These are phyloP conservation scores for Hortiboletus flavorubellus DNA, from an alignment of 768 basidiomycete species.

Conservation along the genomic window DNA sequence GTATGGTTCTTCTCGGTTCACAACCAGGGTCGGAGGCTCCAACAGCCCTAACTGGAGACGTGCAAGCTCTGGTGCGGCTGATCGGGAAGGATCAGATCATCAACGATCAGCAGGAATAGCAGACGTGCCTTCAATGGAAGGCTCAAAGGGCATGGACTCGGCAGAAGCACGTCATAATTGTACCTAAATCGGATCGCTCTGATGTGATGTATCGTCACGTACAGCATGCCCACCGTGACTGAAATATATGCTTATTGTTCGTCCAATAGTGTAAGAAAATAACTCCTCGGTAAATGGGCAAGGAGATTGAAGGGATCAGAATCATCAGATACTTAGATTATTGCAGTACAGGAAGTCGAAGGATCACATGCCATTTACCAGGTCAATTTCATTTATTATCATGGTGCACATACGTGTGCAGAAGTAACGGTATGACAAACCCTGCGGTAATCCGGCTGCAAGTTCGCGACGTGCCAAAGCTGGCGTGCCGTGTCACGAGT, in stretches of 20 bases:
- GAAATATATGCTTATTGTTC: conserved; percentile 21
- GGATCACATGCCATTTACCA: conserved; percentile 6
- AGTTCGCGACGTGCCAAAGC: conserved; percentile 1
- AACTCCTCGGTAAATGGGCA: conserved; percentile 21
- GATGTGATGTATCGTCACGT: conserved; percentile 19
- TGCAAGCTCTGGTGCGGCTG: conserved; percentile 4
- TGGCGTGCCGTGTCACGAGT: conserved; percentile 20
- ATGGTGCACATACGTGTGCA: conserved; percentile 5
- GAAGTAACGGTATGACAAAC: conserved; percentile 17
- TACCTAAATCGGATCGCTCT: conserved; percentile 16
- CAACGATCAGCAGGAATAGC: conserved; percentile 12
- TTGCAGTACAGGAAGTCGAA: conserved; percentile 9
- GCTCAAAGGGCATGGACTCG: conserved; percentile 23
- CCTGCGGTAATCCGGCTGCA: conserved; percentile 1
- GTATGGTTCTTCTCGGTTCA: conserved; percentile 13
- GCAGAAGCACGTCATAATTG: conserved; percentile 22
- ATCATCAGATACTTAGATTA: conserved; percentile 16
- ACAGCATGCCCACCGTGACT: conserved; percentile 10
- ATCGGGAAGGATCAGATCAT: conserved; percentile 18
- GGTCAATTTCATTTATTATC: conserved; percentile 14
- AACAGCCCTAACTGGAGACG: conserved; percentile 18
- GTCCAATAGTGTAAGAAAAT: conserved; percentile 15
- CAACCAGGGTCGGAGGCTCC: conserved; percentile 16
- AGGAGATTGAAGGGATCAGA: conserved; percentile 28
- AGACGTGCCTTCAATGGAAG: conserved; percentile 19